Conservation (phyloP, 345 rosid species). For the Citrus medica region DNA sequence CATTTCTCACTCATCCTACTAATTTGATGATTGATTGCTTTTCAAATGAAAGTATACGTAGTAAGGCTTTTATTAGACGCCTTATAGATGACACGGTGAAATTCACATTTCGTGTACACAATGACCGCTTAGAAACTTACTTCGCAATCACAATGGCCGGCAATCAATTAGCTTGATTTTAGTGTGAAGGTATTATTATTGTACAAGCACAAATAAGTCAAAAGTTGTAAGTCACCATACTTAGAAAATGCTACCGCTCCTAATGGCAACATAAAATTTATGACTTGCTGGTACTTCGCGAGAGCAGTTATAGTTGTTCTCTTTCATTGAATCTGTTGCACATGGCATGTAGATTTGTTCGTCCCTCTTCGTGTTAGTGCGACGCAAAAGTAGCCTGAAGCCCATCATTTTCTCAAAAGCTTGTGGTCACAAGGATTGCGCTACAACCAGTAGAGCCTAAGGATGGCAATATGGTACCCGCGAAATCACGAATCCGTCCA, state of each 20-base stretch:
- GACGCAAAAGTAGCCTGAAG: neutral
- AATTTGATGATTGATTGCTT: too few species aligned
- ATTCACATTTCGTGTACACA: too few species aligned
- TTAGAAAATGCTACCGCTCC: neutral
- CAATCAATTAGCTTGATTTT: neutral
- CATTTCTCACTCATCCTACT: too few species aligned
- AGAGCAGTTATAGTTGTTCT: neutral
- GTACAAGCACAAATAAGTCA: neutral
- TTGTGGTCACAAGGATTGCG: neutral
- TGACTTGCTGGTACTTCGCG: neutral
- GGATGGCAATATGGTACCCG: too few species aligned
- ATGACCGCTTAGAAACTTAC: neutral
- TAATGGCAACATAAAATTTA: neutral
- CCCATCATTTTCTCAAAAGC: neutral
- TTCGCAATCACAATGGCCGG: neutral
- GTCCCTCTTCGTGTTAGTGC: neutral
- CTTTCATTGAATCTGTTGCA: neutral
- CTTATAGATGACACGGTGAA: too few species aligned
- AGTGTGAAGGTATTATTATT: neutral
- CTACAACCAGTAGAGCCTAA: too few species aligned
- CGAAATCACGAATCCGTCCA: rapidly evolving
- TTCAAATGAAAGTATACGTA: too few species aligned
- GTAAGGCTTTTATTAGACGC: too few species aligned
- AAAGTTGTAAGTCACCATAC: too few species aligned
- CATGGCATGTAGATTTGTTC: neutral